Evolutionary conservation across 1,139 yeast species (phyloP).

Genomic region (Suhomyces guaymorum): DNA sequence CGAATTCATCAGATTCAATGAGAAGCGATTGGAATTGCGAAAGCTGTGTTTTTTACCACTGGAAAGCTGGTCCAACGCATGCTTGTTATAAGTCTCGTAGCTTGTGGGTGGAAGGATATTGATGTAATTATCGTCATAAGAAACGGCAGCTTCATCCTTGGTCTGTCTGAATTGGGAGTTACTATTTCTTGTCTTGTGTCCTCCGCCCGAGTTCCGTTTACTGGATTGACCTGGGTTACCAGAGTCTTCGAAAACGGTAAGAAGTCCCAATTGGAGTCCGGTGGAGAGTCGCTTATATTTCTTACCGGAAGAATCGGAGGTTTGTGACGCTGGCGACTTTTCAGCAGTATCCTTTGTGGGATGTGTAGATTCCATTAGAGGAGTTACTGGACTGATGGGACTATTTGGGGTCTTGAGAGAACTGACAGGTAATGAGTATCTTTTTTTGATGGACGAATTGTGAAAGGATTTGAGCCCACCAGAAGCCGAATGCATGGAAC

Average conservation of each 20-base stretch:
- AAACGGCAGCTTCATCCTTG: conserved; percentile 10
- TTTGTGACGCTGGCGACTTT: conserved; percentile 9
- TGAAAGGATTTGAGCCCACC: conserved; percentile 40
- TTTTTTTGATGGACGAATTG: conserved; percentile 29
- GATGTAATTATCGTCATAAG: conserved; percentile 34
- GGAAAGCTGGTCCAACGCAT: conserved; percentile 36
- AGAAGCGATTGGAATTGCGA: conserved; percentile 33
- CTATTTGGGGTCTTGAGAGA: conserved; percentile 9
- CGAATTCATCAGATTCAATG: conserved; percentile 43
- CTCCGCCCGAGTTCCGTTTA: conserved; percentile 8
- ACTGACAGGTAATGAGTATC: conserved; percentile 28
- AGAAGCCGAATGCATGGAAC: conserved; percentile 12
- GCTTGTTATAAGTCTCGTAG: conserved; percentile 37
- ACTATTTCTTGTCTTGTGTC: conserved; percentile 1
- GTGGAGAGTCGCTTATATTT: conserved; percentile 37
- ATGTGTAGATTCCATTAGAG: conserved; percentile 2
- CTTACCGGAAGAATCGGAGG: conserved; percentile 20
- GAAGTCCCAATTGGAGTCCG: conserved; percentile 43
- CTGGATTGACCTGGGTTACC: conserved; percentile 4
- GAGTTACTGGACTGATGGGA: conserved; percentile 12
- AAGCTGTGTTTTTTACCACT: conserved; percentile 16
- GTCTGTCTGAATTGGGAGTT: conserved; percentile 1
- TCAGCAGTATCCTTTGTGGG: conserved; percentile 11
- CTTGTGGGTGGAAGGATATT: conserved; percentile 27
- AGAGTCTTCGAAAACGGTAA: conserved; percentile 44